Conservation (phyloP, 2,329 filamentous ascomycete genomes). For the Canariomyces notabilis region DNA sequence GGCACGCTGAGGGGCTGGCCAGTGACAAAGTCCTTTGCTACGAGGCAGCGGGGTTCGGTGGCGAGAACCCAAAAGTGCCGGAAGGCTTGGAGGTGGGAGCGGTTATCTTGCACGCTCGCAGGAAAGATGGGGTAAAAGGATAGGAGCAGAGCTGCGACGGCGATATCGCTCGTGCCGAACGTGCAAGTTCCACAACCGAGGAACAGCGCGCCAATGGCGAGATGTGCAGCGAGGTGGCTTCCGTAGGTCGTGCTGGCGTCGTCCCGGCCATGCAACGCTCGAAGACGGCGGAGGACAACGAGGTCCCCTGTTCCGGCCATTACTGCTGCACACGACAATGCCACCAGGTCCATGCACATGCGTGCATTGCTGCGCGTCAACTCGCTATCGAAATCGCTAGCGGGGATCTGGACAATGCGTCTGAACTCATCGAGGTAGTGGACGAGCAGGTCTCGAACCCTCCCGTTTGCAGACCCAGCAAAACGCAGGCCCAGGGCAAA, state of each 20-base stretch:
- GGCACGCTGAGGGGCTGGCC: slow-evolving; percentile 72
- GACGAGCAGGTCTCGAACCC: slow-evolving; percentile 75
- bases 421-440: slow-evolving; percentile 84
- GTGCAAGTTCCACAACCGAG: slow-evolving; percentile 89
- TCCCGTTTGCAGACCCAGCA: slow-evolving; percentile 64
- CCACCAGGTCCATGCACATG: slow-evolving; percentile 86
- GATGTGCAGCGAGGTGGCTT: slow-evolving; percentile 86
- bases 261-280: slow-evolving; percentile 81
- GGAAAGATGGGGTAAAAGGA: slow-evolving; percentile 95
- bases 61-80: slow-evolving; percentile 96
- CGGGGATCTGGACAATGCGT: slow-evolving; percentile 61
- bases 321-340: slow-evolving; percentile 75
- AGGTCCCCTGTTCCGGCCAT: slow-evolving; percentile 97
- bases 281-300: slow-evolving; percentile 74
- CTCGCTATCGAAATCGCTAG: slow-evolving; percentile 69
- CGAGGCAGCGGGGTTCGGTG: slow-evolving; percentile 80
- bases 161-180: slow-evolving; percentile 81
- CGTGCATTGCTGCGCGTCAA: slow-evolving; percentile 76
- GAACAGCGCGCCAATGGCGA: slow-evolving; percentile 87
- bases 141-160: slow-evolving; percentile 78
- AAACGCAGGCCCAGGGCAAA: slow-evolving; percentile 72
- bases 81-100: slow-evolving; percentile 91
- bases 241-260: slow-evolving; percentile 84
- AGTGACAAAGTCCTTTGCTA: slow-evolving; percentile 82
- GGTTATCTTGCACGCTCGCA: slow-evolving; percentile 83